A percentile compares a stretch with the other conserved stretches of the same genome.
phyloP scores from a whole-genome alignment of 2,329 filamentous ascomycete species.

The Aspergillus awamori region DNA sequence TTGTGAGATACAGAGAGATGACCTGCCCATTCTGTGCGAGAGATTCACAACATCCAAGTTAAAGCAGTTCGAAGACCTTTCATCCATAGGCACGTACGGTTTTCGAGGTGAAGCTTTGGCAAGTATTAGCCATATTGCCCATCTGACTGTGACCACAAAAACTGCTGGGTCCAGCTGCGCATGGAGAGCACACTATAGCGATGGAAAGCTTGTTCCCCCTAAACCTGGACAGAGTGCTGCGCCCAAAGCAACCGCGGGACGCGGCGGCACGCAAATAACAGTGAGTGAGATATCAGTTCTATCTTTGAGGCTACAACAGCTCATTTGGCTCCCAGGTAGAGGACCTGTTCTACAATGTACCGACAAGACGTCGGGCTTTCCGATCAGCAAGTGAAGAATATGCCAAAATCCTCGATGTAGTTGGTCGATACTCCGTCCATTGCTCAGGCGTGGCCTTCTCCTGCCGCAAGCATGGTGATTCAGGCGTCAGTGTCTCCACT shows the following conservation, averaged over 20 bases:
- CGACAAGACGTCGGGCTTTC: slow-evolving; percentile 84
- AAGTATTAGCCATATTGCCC: slow-evolving; percentile 97
- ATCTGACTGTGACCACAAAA: slow-evolving; percentile 91
- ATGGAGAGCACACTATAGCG: slow-evolving; percentile 85
- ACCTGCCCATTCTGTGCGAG: slow-evolving; percentile 88
- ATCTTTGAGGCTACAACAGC: neutral
- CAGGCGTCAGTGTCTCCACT: slow-evolving; percentile 78
- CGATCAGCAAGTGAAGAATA: slow-evolving; percentile 92
- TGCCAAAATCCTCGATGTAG: slow-evolving; percentile 94
- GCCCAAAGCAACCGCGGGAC: slow-evolving; percentile 83
- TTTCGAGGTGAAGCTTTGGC: slow-evolving; percentile 95
- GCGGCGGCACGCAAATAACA: slow-evolving; percentile 89
- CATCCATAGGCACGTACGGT: slow-evolving; percentile 91
- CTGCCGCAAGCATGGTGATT: slow-evolving; percentile 94
- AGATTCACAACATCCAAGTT: slow-evolving; percentile 97
- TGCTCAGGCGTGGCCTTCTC: slow-evolving; percentile 90
- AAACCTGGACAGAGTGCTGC: slow-evolving; percentile 87
- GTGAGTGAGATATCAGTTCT: slow-evolving; percentile 45
- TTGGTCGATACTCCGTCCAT: slow-evolving; percentile 91
- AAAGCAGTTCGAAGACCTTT: slow-evolving; percentile 87
- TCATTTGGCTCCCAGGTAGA: slow-evolving; percentile 62
- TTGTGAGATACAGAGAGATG: slow-evolving; percentile 68
- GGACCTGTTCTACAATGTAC: slow-evolving; percentile 95
- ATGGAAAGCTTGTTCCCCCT: slow-evolving; percentile 76
- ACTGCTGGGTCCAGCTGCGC: slow-evolving; percentile 85